Evolutionary conservation across 2,329 filamentous ascomycete genomes (phyloP).

Genomic region (Orbilia oligospora): DNA sequence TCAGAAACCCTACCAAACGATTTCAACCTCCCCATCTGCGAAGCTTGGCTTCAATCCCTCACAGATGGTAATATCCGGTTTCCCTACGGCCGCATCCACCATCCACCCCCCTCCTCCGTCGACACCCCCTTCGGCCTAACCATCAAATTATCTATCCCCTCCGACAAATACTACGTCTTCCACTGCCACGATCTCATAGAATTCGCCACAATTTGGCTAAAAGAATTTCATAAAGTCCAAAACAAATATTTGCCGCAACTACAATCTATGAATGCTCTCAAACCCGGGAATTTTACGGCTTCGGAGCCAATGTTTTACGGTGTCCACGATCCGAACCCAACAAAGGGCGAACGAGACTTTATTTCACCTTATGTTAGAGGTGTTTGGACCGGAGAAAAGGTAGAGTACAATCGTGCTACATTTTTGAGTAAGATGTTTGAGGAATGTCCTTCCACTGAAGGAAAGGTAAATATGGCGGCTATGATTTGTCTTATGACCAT

Average conservation of each 20-base stretch:
- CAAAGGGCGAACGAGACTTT: slow-evolving; percentile 4
- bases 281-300: background rate
- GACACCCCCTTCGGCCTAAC: slow-evolving; percentile 1
- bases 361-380: background rate
- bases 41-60: slow-evolving; percentile 24
- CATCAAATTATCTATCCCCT: slow-evolving; percentile 16
- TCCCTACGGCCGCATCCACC: background rate
- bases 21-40: slow-evolving; percentile 33
- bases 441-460: slow-evolving; percentile 36
- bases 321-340: background rate
- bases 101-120: background rate
- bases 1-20: background rate
- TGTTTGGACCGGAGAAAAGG: slow-evolving; percentile 27
- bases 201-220: slow-evolving; percentile 23
- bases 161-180: background rate
- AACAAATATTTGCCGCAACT: background rate
- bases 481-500: slow-evolving; percentile 23
- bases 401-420: slow-evolving; percentile 33
- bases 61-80: slow-evolving; percentile 31
- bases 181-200: slow-evolving; percentile 7
- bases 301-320: slow-evolving; percentile 23
- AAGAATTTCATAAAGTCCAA: slow-evolving; percentile 15
- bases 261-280: slow-evolving; percentile 12
- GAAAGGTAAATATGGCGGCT: slow-evolving; percentile 33
- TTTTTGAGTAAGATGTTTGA: slow-evolving; percentile 27